phyloP scores from a whole-genome alignment of 805 yeast species.

The Limtongozyma cylindracea region DNA sequence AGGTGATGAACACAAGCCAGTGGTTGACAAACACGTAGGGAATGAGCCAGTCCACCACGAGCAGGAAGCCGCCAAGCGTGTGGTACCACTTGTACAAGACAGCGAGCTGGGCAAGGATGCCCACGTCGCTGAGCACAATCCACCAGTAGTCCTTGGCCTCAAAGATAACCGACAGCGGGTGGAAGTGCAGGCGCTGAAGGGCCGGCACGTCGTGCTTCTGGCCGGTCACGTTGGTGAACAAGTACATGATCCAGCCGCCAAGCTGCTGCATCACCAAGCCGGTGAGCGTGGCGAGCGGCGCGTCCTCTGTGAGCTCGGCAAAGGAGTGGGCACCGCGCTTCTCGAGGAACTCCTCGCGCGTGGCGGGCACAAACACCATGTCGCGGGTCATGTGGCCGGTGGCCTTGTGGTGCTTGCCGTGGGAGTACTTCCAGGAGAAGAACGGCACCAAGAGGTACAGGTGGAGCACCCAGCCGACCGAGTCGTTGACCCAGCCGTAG shows the following conservation, averaged over 20 bases:
- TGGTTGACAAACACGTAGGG: slow-evolving; percentile 38
- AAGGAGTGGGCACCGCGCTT: slow-evolving; percentile 8
- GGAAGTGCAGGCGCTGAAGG: slow-evolving; percentile 21
- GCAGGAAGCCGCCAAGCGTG: slow-evolving; percentile 19
- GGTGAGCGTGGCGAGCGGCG: slow-evolving; percentile 21
- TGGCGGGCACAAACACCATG: slow-evolving; percentile 32
- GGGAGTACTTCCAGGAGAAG: slow-evolving; percentile 36
- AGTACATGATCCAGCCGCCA: slow-evolving; percentile 25
- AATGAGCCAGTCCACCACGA: slow-evolving; percentile 26
- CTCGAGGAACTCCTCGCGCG: slow-evolving; percentile 17
- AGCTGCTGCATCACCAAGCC: slow-evolving; percentile 24
- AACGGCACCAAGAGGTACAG: slow-evolving; percentile 31
- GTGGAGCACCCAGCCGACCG: slow-evolving; percentile 35
- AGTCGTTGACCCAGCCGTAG: slow-evolving; percentile 22
- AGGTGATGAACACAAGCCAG: slow-evolving; percentile 40
- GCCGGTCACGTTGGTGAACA: slow-evolving; percentile 29
- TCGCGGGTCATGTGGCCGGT: slow-evolving; percentile 35
- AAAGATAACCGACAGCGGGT: slow-evolving; percentile 27
- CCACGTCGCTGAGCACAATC: slow-evolving; percentile 27
- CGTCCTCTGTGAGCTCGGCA: slow-evolving; percentile 23
- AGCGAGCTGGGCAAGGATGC: slow-evolving; percentile 17
- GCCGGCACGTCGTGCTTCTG: slow-evolving; percentile 17
- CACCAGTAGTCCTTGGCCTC: slow-evolving; percentile 28
- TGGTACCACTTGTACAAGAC: slow-evolving; percentile 26
- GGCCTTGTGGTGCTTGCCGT: slow-evolving; percentile 36